A percentile compares a stretch with the other conserved stretches of the same genome.
Conservation (phyloP, 768 basidiomycete genomes). For the Suillus sp. region DNA sequence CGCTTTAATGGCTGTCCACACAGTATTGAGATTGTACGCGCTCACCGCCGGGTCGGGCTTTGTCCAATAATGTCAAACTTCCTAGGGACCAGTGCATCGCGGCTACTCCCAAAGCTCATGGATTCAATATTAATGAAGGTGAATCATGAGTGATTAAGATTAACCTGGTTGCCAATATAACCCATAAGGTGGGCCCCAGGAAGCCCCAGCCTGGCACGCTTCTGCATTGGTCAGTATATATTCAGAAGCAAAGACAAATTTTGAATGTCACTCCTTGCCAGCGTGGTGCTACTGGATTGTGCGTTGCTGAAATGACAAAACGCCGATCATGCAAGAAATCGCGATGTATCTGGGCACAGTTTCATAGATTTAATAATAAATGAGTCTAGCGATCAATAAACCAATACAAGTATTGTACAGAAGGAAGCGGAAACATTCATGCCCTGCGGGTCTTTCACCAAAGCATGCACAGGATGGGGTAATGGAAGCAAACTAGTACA, state of each 20-base stretch:
- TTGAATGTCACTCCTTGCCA: background rate
- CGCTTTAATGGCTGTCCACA: background rate
- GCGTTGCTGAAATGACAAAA: background rate
- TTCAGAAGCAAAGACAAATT: background rate
- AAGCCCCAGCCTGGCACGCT: background rate
- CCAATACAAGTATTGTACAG: background rate
- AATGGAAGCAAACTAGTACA: conserved; percentile 18
- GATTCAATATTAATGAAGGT: background rate
- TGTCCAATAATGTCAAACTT: background rate
- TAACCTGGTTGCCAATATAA: background rate
- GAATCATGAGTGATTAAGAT: background rate
- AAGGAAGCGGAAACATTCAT: background rate
- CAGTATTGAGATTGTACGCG: background rate
- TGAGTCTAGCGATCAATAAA: background rate
- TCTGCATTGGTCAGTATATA: background rate
- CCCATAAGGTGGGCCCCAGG: background rate
- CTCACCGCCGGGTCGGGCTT: background rate
- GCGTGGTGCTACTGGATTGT: background rate
- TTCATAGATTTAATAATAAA: background rate
- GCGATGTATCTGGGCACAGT: background rate
- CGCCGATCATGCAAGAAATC: background rate
- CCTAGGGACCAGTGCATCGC: background rate
- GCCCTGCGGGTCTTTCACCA: background rate
- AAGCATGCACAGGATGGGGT: background rate
- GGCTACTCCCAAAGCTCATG: background rate